Conservation (phyloP, 1,284 basidiomycete species). For the Golubevia pallescens region DNA sequence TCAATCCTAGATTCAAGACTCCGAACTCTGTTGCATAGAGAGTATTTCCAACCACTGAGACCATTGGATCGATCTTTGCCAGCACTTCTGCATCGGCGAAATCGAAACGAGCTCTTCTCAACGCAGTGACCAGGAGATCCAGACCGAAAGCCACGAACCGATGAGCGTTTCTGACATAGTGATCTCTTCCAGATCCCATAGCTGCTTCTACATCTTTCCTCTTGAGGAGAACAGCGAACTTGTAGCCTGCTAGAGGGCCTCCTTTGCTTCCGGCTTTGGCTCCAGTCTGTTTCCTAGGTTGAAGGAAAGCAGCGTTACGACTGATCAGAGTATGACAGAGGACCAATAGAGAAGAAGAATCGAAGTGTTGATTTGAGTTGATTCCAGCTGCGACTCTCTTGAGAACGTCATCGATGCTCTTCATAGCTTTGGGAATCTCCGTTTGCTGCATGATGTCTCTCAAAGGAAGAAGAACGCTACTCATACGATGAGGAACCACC, state of each 20-base stretch:
- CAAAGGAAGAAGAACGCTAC: slow-evolving; percentile 78
- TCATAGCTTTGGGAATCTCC: slow-evolving; percentile 80
- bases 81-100: slow-evolving; percentile 77
- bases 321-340: slow-evolving; percentile 89
- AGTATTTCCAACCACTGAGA: slow-evolving; percentile 86
- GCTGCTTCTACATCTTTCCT: slow-evolving; percentile 43
- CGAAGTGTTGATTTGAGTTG: slow-evolving; percentile 79
- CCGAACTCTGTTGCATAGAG: slow-evolving; percentile 83
- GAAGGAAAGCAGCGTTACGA: slow-evolving; percentile 80
- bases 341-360: slow-evolving; percentile 76
- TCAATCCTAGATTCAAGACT: slow-evolving; percentile 81
- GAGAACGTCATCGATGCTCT: slow-evolving; percentile 85
- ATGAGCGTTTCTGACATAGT: slow-evolving; percentile 68
- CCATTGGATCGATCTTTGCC: slow-evolving; percentile 82
- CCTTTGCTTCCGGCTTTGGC: slow-evolving; percentile 24
- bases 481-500: slow-evolving; percentile 67
- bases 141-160: slow-evolving; percentile 92
- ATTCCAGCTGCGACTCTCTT: slow-evolving; percentile 82
- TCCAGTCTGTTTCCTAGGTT: slow-evolving; percentile 1
- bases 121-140: slow-evolving; percentile 86
- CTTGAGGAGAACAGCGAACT: slow-evolving; percentile 35
- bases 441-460: slow-evolving; percentile 86
- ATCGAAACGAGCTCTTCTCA: slow-evolving; percentile 84
- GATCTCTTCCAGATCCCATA: slow-evolving; percentile 52
- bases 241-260: slow-evolving; percentile 12